Evolutionary conservation across 1,139 yeast genomes (phyloP).

Genomic region (Magnusiomyces ingens): DNA sequence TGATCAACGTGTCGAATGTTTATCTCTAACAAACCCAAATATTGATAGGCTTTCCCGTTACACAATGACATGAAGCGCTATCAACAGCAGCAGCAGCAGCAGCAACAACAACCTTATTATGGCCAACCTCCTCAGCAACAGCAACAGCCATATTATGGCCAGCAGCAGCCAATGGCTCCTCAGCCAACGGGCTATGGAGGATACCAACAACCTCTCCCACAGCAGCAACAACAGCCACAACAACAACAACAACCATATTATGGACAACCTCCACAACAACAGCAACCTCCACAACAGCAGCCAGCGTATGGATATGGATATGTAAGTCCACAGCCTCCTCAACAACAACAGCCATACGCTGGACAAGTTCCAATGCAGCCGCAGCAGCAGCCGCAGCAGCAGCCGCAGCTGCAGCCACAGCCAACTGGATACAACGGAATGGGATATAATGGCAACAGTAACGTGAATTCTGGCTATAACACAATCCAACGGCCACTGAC

Average conservation of each 20-base stretch:
- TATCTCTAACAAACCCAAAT: no score
- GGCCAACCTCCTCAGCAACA: not conserved
- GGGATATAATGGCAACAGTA: not conserved
- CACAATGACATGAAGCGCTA: no score
- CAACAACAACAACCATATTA: conserved; percentile 1
- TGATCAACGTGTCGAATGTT: no score
- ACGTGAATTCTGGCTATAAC: not conserved
- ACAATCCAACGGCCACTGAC: no score
- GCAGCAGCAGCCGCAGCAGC: not conserved
- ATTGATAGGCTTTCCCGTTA: no score
- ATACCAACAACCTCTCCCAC: conserved; percentile 3
- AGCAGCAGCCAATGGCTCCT: not conserved
- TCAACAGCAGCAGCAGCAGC: no score
- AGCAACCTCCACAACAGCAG: conserved; percentile 1
- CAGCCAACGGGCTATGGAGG: no score
- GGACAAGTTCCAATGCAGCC: not conserved
- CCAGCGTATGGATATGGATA: not conserved
- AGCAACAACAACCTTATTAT: no score
- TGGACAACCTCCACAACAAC: not conserved
- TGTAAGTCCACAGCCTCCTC: not conserved
- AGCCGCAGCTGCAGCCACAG: not conserved
- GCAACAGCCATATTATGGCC: not conserved
- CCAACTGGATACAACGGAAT: not conserved
- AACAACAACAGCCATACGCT: not conserved
- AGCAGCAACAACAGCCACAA: conserved; percentile 3